Base-by-base conservation (phyloP, 1,139 yeast species). In the Yamadazyma aaseri region DNA sequence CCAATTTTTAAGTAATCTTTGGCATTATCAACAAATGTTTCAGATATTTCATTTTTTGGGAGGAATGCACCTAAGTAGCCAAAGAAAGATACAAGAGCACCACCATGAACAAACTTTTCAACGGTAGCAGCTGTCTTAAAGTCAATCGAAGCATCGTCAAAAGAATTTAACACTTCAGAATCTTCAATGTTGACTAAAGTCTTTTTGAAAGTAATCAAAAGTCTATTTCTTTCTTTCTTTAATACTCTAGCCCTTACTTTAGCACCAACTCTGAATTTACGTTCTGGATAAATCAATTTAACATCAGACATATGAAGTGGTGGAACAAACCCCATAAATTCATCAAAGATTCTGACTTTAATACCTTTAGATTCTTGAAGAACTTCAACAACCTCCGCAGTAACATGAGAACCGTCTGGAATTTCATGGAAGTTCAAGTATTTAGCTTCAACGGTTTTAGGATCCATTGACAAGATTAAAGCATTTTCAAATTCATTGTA, bases 1-100 rank as follows among this genome's bases (percentile, higher is more conserved):
- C 96, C 96, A 16, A 86, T 53, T 45, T 79, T 79, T 50, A 90
- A 73, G 56, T 82, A 84, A 44, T 89, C 95, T 47, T 76, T 77
- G 13, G 96, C 89, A 35, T 79, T 78, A 38, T 71, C 71, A 31
- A 89, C 92, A 55, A 76, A 86, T 2, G 96, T 82, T 60, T 92
- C 97, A 34, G 95, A 84, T 49, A 92, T 86, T 63, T 92, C 97
- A 37, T 81, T 70, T 44, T 81, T 79, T 26, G 97, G 97, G 44
- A 92, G 67, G 55, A 79, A 90, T 1, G 92, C 98, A 47, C 73
- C 75, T 28, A 86, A 62, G 34, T 73, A 71, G 38, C 95, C 95
- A 54, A 87, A 89, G 52, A 92, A 89, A 17, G 89, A 77, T 4
- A 92, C 81, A 33, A 89, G 65, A 28, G 85, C 95, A 48, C 98